Conservation (phyloP, 2,329 filamentous ascomycete genomes). For the Tolypocladium paradoxum region DNA sequence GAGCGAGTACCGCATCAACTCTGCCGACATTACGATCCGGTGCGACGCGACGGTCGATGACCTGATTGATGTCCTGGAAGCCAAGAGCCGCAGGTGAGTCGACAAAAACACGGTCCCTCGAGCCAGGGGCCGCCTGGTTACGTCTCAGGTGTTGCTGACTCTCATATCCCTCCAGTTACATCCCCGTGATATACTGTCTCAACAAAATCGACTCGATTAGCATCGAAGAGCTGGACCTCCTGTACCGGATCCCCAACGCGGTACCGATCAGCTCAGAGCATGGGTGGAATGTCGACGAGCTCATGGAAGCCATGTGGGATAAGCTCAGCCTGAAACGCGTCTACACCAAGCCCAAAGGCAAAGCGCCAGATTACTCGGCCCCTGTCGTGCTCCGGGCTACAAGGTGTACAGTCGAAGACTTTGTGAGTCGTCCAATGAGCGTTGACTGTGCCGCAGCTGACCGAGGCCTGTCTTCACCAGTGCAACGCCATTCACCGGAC, state of each 20-base stretch:
- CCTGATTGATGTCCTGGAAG: constrained; percentile 89
- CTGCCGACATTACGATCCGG: constrained; percentile 92
- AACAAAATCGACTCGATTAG: constrained; percentile 99
- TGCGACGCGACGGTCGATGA: constrained; percentile 98
- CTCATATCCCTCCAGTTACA: constrained; percentile 55
- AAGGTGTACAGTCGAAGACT: constrained; percentile 88
- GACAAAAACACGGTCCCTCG: background rate
- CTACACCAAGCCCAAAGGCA: constrained; percentile 97
- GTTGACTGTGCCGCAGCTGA: constrained; percentile 9
- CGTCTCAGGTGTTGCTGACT: background rate
- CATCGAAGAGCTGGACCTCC: constrained; percentile 90
- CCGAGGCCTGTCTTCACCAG: constrained; percentile 38
- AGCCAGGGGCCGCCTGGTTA: background rate
- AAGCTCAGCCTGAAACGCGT: constrained; percentile 84
- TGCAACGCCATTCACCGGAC: constrained; percentile 96
- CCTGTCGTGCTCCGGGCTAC: constrained; percentile 80
- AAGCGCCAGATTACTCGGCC: constrained; percentile 79
- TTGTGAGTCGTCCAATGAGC: constrained; percentile 51
- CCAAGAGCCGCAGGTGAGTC: constrained; percentile 58
- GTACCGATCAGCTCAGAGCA: constrained; percentile 96
- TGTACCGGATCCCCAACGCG: constrained; percentile 94
- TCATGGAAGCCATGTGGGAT: constrained; percentile 98
- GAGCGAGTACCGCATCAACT: constrained; percentile 92
- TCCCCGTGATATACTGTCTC: constrained; percentile 96
- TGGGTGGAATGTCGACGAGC: constrained; percentile 95